These are phyloP conservation scores for Somion occarium DNA, from an alignment of 1,284 basidiomycete genomes.

Conservation along the genomic window DNA sequence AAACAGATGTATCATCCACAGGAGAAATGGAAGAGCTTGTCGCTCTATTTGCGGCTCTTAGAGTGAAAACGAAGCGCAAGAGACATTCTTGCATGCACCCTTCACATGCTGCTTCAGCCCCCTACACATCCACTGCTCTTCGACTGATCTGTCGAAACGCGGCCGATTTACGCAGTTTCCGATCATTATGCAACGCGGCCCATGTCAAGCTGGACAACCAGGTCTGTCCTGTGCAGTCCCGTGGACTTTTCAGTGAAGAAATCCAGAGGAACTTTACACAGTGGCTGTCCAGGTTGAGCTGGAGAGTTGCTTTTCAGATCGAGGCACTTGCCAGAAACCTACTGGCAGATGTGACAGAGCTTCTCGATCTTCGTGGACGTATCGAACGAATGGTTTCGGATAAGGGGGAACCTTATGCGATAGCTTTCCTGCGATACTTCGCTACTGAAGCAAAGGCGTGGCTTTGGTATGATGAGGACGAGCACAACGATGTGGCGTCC, in stretches of 20 bases:
- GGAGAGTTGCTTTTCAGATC: slow-evolving; percentile 52
- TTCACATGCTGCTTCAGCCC: slow-evolving; percentile 27
- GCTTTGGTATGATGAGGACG: slow-evolving; percentile 20
- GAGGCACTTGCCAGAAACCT: slow-evolving; percentile 40
- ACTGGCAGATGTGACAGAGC: slow-evolving; percentile 41
- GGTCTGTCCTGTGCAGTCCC: slow-evolving; percentile 34
- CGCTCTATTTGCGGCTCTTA: slow-evolving; percentile 2
- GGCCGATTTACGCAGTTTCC: slow-evolving; percentile 35
- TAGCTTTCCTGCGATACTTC: slow-evolving; percentile 42
- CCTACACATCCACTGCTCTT: slow-evolving; percentile 44
- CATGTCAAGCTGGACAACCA: slow-evolving; percentile 30
- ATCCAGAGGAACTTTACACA: slow-evolving; percentile 29
- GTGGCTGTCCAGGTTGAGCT: slow-evolving; percentile 38
- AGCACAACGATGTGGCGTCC: not conserved
- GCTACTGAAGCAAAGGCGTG: slow-evolving; percentile 26
- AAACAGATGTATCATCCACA: slow-evolving; percentile 21
- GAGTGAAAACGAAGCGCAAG: slow-evolving; percentile 10
- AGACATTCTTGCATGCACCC: slow-evolving; percentile 22
- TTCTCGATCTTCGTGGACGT: slow-evolving; percentile 36
- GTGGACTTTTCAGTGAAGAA: slow-evolving; percentile 38
- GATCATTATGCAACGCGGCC: slow-evolving; percentile 31
- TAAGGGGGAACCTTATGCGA: slow-evolving; percentile 32
- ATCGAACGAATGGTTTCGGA: slow-evolving; percentile 27
- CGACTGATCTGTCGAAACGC: slow-evolving; percentile 39
- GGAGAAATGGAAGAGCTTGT: not conserved